These are phyloP conservation scores for Nakazawaea wyomingensis DNA, from an alignment of 805 yeast species.

Conservation along the genomic window DNA sequence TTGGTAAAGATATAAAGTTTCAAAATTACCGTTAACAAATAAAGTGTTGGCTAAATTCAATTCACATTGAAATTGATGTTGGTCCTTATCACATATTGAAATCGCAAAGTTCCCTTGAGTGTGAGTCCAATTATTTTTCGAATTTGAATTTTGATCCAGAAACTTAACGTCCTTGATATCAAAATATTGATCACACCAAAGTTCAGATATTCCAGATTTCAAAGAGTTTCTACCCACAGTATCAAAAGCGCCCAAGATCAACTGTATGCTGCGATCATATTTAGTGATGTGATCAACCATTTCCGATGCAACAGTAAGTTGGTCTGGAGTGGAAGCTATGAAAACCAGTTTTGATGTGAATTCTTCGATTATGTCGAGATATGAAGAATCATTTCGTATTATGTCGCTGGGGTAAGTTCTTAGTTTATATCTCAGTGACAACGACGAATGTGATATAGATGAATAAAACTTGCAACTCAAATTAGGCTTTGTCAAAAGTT, in stretches of 20 bases:
- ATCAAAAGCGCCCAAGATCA: constrained; percentile 9
- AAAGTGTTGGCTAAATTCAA: constrained; percentile 14
- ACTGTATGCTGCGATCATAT: background rate
- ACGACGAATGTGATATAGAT: background rate
- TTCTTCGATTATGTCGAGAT: background rate
- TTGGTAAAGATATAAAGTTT: constrained; percentile 1
- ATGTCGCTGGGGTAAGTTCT: background rate
- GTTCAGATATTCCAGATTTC: constrained; percentile 6
- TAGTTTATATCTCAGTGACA: background rate
- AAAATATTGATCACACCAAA: constrained; percentile 1
- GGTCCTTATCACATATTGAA: background rate
- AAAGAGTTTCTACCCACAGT: background rate
- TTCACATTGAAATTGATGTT: background rate
- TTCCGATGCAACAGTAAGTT: background rate
- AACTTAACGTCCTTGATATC: background rate
- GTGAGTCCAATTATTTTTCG: constrained; percentile 5
- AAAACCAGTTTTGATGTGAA: background rate
- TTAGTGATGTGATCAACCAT: background rate
- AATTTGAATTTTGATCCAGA: background rate
- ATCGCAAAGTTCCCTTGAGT: constrained; percentile 3
- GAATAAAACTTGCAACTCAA: background rate
- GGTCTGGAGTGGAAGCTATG: constrained; percentile 8
- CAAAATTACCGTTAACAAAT: constrained; percentile 19
- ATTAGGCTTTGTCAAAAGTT: too few species aligned
- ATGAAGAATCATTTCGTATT: background rate